Conservation (phyloP, 495 filamentous ascomycete genomes). For the Aspergillus homomorphus region DNA sequence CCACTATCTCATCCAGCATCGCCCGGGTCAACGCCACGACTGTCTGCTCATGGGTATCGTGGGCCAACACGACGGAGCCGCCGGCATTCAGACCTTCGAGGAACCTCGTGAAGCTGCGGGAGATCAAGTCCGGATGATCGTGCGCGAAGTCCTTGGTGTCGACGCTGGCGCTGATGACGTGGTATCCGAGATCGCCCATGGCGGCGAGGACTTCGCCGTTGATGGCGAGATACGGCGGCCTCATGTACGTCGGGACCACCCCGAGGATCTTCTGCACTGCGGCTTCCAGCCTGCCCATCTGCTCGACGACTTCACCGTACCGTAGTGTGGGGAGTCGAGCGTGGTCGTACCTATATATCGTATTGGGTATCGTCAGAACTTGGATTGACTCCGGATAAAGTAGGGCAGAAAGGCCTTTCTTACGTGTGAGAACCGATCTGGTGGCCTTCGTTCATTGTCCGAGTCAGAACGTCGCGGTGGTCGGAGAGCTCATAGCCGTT, state of each 20-base stretch:
- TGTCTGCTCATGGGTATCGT: slow-evolving; percentile 45
- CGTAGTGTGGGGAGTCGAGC: slow-evolving; percentile 54
- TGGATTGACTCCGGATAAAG: background rate
- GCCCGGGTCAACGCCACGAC: slow-evolving; percentile 34
- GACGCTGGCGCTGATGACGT: slow-evolving; percentile 42
- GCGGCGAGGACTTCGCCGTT: slow-evolving; percentile 26
- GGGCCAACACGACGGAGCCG: slow-evolving; percentile 39
- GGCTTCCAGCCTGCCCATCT: slow-evolving; percentile 71
- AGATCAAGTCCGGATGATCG: slow-evolving; percentile 29
- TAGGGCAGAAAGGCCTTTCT: slow-evolving; percentile 5
- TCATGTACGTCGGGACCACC: slow-evolving; percentile 72
- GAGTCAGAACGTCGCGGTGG: slow-evolving; percentile 53
- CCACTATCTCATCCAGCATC: slow-evolving; percentile 35
- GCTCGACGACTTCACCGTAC: slow-evolving; percentile 50
- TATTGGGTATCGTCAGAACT: background rate
- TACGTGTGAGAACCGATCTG: slow-evolving; percentile 78
- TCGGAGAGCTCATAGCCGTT: slow-evolving; percentile 53
- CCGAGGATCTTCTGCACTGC: slow-evolving; percentile 67
- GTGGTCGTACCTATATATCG: slow-evolving; percentile 51
- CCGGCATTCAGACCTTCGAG: slow-evolving; percentile 27
- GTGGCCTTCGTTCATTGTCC: slow-evolving; percentile 63
- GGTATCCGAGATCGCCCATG: slow-evolving; percentile 42
- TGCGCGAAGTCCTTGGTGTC: slow-evolving; percentile 47
- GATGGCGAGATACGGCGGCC: slow-evolving; percentile 41
- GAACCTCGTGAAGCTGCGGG: slow-evolving; percentile 32